These are phyloP conservation scores for Passalora sequoiae DNA, from an alignment of 2,329 filamentous ascomycete genomes.

Conservation along the genomic window DNA sequence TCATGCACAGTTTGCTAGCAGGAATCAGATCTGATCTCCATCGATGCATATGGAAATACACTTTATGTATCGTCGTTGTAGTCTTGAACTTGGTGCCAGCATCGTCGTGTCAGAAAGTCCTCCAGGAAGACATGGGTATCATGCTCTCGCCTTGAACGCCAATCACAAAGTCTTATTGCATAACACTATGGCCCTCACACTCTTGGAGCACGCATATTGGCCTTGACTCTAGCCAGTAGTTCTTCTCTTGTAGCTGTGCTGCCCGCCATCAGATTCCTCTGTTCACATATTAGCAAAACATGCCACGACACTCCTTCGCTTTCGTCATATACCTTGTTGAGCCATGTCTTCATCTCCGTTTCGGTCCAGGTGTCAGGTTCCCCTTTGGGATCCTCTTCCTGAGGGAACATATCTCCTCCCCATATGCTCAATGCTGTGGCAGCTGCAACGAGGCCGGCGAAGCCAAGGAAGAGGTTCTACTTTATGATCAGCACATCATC, in stretches of 20 bases:
- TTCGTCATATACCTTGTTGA: conserved; percentile 62
- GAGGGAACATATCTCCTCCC: conserved; percentile 78
- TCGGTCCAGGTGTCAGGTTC: conserved; percentile 69
- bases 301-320: background rate
- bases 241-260: conserved; percentile 57
- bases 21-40: too few relatives aligned
- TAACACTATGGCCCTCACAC: too few relatives aligned
- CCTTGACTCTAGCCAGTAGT: conserved; percentile 63
- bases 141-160: too few relatives aligned
- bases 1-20: too few relatives aligned
- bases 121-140: too few relatives aligned
- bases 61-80: too few relatives aligned
- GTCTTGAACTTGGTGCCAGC: too few relatives aligned
- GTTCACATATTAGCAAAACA: conserved; percentile 9
- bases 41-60: too few relatives aligned
- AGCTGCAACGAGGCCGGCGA: conserved; percentile 74
- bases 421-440: conserved; percentile 80
- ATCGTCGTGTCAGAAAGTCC: too few relatives aligned
- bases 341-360: conserved; percentile 75
- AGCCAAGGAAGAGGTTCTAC: conserved; percentile 52
- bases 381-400: conserved; percentile 68
- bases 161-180: too few relatives aligned
- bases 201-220: conserved; percentile 54
- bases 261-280: conserved; percentile 62
- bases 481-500: background rate